Base-by-base conservation (phyloP, 345 rosid genomes). In the Eutrema heterophyllum region DNA sequence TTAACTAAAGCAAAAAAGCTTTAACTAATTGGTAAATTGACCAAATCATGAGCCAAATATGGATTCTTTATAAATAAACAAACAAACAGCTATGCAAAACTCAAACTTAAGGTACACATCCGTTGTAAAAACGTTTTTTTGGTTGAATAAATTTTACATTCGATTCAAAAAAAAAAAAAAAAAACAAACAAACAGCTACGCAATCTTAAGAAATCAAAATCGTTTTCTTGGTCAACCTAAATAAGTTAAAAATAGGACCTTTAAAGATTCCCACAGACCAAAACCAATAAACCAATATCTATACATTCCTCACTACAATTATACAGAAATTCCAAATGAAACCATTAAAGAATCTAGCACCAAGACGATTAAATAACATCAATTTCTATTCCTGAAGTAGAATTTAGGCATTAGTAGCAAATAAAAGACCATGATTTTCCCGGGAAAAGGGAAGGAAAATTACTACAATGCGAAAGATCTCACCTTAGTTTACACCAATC, bases 401-500 rank as follows among this genome's bases (percentile, higher is more conserved):
- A 21, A 21, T 21, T 21, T 21, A 21, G 24, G 24, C 24, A 21
- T 21, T 21, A 21, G 21, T 21, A 21, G 21, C 21, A 21, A 21
- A 21, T 1, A 21, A 21, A 21, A 21, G 21, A 21, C 21, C 21
- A 21, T 21, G 21, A 55, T 13, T 43, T 40, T 12, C 11, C 33
- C 18, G 0, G 18, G 3, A 5, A 39, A 4, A 12, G n/a, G 16
- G 44, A 29, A 4, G 2, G 40, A 38, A 36, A 60, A 6, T 21
- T 27, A 0, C 7, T 15, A 63, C 54, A 72, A 72, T 61, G 68
- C 15, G 6, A 36, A 26, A 70, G 38, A 62, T 55, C 71, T 76
- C 32, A 76, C 80, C 80, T 63, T 56, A 38, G 45, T 12, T 40
- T 32, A n/a, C 15, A 54, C 70, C 39, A 73, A 64, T 73, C 48